Base-by-base conservation (phyloP, 73 alveolate species). In the Paramecium primaurelia region DNA sequence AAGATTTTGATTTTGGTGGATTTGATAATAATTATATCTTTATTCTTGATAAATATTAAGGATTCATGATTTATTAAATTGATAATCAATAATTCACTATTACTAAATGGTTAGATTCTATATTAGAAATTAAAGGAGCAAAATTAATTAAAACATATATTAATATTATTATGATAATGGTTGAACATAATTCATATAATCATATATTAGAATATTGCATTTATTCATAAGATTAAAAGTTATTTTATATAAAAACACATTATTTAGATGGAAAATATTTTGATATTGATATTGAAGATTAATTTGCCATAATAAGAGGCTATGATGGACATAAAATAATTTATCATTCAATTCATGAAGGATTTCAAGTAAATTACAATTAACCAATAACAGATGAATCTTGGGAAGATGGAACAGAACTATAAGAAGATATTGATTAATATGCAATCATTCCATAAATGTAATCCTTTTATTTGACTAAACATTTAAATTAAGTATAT, bases 291-390 rank as follows among this genome's bases (percentile, higher is more conserved):
- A 47, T 80, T 3, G 58, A 12, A 20, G 49, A 80, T 11, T 8
- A 80, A 45, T 80, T 44, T 49, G 75, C 91, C 6, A 80, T 80
- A 4, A 10, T 80, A 0, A 80, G 91, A 47, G 91, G 91, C 6
- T 25, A 45, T 12, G 91, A 80, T 80, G 75, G 58, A 12, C 91
- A 80, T 80, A 80, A 42, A 80, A 47, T 80, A 8, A 80, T 80
- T 2, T 64, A 64, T 32, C 84, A 64, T 32, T 64, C 84, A 25
- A 34, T 64, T 28, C 84, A 22, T 64, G 42, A 64, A 64, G 47
- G 47, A 32, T 64, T 64, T 28, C 28, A 64, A 34, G 25, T 32
- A 28, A 32, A 64, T 64, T 34, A 64, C 28, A 32, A 28, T 64
- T 12, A 25, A 1, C 84, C 84, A 3, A 34, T 64, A 6, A 64